These are phyloP conservation scores for Calonectria hongkongensis DNA, from an alignment of 2,329 filamentous ascomycete genomes.

Conservation along the genomic window DNA sequence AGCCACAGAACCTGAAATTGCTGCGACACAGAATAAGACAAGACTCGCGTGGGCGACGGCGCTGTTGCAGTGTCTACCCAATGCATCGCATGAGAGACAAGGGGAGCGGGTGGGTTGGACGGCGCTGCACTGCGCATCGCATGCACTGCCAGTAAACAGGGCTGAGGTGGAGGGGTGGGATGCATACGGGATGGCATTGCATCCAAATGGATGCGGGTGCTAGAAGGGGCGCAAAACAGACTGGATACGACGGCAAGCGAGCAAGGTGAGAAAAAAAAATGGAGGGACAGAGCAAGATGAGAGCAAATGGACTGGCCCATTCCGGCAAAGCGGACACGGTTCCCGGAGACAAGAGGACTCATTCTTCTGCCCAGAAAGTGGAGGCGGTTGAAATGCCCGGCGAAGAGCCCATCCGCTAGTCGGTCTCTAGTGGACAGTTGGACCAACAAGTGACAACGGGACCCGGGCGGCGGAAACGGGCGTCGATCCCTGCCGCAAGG, in stretches of 20 bases:
- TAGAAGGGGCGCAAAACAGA: conserved; percentile 11
- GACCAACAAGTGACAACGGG: conserved; percentile 23
- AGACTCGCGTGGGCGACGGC: conserved; percentile 4
- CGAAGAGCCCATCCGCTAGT: conserved; percentile 36
- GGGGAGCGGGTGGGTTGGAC: conserved; percentile 33
- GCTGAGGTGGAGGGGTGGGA: conserved; percentile 55
- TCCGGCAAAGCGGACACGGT: conserved; percentile 23
- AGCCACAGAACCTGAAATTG: conserved; percentile 38
- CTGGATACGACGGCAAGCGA: conserved; percentile 10
- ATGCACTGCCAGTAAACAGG: conserved; percentile 54
- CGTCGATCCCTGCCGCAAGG: conserved; percentile 56
- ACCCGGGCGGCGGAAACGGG: conserved; percentile 19
- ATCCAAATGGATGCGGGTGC: conserved; percentile 17
- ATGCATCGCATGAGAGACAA: conserved; percentile 31
- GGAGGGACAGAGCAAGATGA: conserved; percentile 9
- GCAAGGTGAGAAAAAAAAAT: not conserved
- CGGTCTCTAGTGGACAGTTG: conserved; percentile 20
- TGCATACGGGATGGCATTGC: conserved; percentile 40
- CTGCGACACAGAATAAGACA: conserved; percentile 35
- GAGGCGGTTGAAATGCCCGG: conserved; percentile 31
- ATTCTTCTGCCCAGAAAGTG: conserved; percentile 30
- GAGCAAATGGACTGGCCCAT: conserved; percentile 16
- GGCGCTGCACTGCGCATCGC: conserved; percentile 46
- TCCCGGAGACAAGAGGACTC: not conserved
- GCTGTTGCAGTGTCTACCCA: conserved; percentile 7